Percentiles rank a stretch among this genome's conserved stretches.
Evolutionary conservation across 495 filamentous ascomycete species (phyloP).

Genomic region (Trichoderma parareesei): DNA sequence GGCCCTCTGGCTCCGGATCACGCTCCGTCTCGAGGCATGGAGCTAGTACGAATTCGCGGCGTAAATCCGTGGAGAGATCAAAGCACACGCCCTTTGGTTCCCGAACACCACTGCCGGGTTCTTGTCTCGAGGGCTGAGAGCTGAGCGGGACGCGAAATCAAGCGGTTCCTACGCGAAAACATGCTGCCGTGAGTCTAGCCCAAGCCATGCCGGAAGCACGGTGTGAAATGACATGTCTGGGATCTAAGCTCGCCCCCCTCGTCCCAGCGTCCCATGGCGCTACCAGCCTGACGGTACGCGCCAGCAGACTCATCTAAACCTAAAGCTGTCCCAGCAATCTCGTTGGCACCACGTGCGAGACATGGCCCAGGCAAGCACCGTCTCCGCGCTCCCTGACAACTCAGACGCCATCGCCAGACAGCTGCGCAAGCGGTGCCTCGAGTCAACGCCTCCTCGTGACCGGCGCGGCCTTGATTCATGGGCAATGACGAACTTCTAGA

Average conservation of each 20-base stretch:
- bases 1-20: not conserved
- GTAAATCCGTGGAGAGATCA: not conserved
- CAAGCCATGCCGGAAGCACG: not conserved
- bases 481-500: not conserved
- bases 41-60: not conserved
- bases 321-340: conserved; percentile 6
- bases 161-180: not conserved
- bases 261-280: not conserved
- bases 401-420: conserved; percentile 3
- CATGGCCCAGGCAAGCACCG: not conserved
- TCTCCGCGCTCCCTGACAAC: not conserved
- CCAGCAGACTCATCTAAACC: not conserved
- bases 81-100: not conserved
- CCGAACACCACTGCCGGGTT: not conserved
- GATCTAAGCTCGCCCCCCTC: not conserved
- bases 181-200: not conserved
- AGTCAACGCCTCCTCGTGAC: conserved; percentile 4
- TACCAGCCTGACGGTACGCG: conserved; percentile 9
- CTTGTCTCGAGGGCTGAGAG: not conserved
- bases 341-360: conserved; percentile 3
- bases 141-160: not conserved
- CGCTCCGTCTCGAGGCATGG: not conserved
- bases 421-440: not conserved
- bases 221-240: not conserved
- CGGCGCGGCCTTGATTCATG: not conserved